These are phyloP conservation scores for Plasmodium inui DNA, from an alignment of 169 alveolate genomes.

Conservation along the genomic window DNA sequence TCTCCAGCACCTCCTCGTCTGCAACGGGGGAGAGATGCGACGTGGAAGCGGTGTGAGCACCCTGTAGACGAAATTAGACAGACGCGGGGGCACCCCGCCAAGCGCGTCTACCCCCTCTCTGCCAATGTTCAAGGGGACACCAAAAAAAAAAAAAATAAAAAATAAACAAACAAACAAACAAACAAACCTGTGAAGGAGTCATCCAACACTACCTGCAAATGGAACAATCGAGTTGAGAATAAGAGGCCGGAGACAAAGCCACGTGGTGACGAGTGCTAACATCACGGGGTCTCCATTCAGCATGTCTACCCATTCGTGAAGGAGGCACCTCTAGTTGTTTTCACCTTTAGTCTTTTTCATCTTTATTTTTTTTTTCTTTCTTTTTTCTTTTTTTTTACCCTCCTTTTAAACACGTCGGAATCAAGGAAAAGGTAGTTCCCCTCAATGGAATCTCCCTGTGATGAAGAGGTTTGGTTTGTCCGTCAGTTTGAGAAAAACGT, in stretches of 20 bases:
- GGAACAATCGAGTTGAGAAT: neutral
- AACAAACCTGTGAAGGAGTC: constrained; percentile 35
- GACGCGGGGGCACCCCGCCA: neutral
- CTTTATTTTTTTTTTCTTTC: too few species aligned
- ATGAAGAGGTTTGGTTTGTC: neutral
- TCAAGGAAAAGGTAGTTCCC: constrained; percentile 64
- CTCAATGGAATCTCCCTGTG: constrained; percentile 45
- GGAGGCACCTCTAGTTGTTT: neutral
- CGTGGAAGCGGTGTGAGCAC: neutral
- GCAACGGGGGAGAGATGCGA: neutral
- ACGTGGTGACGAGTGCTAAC: neutral
- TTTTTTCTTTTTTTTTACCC: constrained; percentile 6
- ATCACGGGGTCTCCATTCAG: neutral
- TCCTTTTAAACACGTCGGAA: constrained; percentile 32
- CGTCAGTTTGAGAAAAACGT: neutral
- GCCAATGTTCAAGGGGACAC: neutral
- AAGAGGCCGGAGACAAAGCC: neutral
- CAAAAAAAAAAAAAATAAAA: neutral
- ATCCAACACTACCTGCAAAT: constrained; percentile 14
- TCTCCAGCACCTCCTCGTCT: constrained; percentile 26
- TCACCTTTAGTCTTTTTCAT: too few species aligned
- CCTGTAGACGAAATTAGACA: neutral
- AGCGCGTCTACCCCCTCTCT: neutral
- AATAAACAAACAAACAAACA: neutral
- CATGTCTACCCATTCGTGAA: neutral